Percentiles rank a stretch among this genome's conserved stretches.
Evolutionary conservation across 148 eudicot genomes (phyloP).

Genomic region (Silene uniflora): DNA sequence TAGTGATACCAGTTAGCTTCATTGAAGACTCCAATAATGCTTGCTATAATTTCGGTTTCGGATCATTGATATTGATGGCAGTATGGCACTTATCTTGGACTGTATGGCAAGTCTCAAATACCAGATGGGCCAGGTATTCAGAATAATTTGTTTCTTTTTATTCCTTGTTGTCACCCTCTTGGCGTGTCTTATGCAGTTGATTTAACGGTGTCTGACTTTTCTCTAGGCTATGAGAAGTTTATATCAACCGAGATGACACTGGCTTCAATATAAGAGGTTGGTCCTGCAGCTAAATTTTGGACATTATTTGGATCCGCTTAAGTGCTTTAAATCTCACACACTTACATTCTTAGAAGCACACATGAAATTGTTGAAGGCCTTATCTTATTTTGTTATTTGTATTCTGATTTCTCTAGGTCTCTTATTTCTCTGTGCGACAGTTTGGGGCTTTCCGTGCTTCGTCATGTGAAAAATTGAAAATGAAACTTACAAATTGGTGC

Average conservation of each 20-base stretch:
- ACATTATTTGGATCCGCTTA: no score
- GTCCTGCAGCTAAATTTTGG: no score
- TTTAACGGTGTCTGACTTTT: background rate
- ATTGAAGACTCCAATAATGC: slow-evolving; percentile 98
- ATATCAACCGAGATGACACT: slow-evolving; percentile 90
- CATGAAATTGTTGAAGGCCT: no score
- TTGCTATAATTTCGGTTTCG: slow-evolving; percentile 82
- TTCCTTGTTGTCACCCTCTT: background rate
- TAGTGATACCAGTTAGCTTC: slow-evolving; percentile 94
- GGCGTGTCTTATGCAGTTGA: background rate
- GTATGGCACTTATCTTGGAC: slow-evolving; percentile 91
- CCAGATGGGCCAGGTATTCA: slow-evolving; percentile 95
- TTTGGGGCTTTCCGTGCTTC: no score
- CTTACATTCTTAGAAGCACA: no score
- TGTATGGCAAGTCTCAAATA: slow-evolving; percentile 90
- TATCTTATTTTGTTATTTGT: no score
- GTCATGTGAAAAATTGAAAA: background rate
- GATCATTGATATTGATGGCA: no score
- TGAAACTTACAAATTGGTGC: slow-evolving; percentile 21
- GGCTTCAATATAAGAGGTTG: slow-evolving; percentile 70
- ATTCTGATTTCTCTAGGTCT: no score
- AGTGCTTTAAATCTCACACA: no score
- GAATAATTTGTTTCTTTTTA: background rate
- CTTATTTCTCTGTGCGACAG: no score
- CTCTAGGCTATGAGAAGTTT: slow-evolving; percentile 89